Percentiles rank a stretch among this genome's conserved stretches.
phyloP scores from a whole-genome alignment of 2,329 filamentous ascomycete species.

The Tolypocladium endophyticum region DNA sequence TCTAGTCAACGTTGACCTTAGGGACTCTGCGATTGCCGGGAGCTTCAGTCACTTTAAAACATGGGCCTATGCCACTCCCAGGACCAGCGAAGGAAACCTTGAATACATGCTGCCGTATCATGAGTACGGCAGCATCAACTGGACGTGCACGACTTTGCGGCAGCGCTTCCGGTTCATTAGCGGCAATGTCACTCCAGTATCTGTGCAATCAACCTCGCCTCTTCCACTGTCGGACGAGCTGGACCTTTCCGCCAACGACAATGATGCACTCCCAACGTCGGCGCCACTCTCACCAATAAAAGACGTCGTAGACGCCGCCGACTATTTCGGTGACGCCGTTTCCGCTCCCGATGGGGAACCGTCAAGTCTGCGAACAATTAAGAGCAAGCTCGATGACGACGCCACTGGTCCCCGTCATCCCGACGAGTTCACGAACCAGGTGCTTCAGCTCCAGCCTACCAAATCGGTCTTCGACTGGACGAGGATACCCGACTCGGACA shows the following conservation, averaged over 20 bases:
- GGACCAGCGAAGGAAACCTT: constrained; percentile 38
- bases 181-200: constrained; percentile 30
- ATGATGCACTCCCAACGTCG: constrained; percentile 14
- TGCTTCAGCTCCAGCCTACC: constrained; percentile 17
- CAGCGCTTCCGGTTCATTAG: constrained; percentile 60
- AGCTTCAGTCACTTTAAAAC: constrained; percentile 55
- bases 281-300: constrained; percentile 22
- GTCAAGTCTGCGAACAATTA: neutral
- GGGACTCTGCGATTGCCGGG: constrained; percentile 27
- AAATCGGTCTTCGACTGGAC: constrained; percentile 64
- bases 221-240: constrained; percentile 25
- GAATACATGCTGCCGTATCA: constrained; percentile 45
- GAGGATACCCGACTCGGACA: constrained; percentile 50
- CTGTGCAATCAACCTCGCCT: constrained; percentile 27
- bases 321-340: constrained; percentile 31
- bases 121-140: constrained; percentile 53
- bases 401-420: constrained; percentile 19
- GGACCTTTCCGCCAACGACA: constrained; percentile 9
- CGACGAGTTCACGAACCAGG: constrained; percentile 31
- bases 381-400: constrained; percentile 5
- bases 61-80: constrained; percentile 49
- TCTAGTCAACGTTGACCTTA: constrained; percentile 40
- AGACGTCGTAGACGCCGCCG: constrained; percentile 19
- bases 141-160: constrained; percentile 61
- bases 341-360: neutral